A percentile compares a stretch with the other conserved stretches of the same genome.
These are phyloP conservation scores for Colletotrichum noveboracense DNA, from an alignment of 2,329 filamentous ascomycete genomes.

Conservation along the genomic window DNA sequence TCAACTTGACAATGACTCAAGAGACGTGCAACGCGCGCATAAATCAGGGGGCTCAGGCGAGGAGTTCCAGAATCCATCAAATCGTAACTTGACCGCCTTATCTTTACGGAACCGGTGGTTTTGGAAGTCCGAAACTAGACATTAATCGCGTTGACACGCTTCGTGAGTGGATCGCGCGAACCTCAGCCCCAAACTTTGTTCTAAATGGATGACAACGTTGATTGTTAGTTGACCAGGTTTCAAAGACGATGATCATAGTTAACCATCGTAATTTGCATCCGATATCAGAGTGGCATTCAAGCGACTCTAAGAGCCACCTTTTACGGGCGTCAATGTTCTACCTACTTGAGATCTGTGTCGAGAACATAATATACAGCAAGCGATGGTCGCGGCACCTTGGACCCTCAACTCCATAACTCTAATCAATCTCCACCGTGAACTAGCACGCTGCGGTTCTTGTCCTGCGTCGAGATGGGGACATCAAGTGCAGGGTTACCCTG, in stretches of 20 bases:
- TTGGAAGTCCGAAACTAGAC: not conserved
- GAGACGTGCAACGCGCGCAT: not conserved
- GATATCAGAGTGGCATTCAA: not conserved
- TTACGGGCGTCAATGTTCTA: accelerated
- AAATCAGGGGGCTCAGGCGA: not conserved
- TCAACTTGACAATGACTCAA: not conserved
- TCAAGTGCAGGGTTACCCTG: constrained; percentile 55
- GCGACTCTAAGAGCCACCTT: accelerated
- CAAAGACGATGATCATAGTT: not conserved
- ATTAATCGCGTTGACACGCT: not conserved
- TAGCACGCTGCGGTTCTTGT: constrained; percentile 37
- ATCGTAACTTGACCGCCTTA: not conserved
- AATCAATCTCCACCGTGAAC: not conserved
- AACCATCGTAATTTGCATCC: not conserved
- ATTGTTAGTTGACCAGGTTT: not conserved
- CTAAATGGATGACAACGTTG: not conserved
- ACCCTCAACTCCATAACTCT: not conserved
- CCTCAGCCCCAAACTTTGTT: not conserved
- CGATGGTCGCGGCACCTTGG: not conserved
- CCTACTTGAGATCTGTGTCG: not conserved
- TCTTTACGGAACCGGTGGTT: not conserved
- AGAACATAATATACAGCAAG: not conserved
- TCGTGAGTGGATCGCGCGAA: not conserved
- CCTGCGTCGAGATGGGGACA: constrained; percentile 46
- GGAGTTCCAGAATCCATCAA: not conserved